These are phyloP conservation scores for Thermoascus crustaceus DNA, from an alignment of 2,329 filamentous ascomycete species.

Conservation along the genomic window DNA sequence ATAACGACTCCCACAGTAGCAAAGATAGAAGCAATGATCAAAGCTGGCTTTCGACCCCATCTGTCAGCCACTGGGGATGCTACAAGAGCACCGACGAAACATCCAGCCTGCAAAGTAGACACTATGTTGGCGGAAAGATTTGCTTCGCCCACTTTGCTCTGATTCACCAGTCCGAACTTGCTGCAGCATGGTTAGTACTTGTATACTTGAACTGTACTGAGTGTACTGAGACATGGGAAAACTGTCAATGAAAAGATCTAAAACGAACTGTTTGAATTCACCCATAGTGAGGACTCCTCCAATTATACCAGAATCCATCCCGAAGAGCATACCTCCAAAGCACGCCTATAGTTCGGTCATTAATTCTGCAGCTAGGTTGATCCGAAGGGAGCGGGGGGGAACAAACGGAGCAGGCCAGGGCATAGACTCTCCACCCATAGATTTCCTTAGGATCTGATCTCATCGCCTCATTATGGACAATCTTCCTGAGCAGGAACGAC, in stretches of 20 bases:
- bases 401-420: constrained; percentile 51
- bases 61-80: constrained; percentile 38
- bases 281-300: constrained; percentile 57
- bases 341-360: constrained; percentile 39
- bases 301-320: constrained; percentile 59
- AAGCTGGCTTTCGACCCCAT: constrained; percentile 47
- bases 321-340: constrained; percentile 63
- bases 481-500: constrained; percentile 42
- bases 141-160: constrained; percentile 1
- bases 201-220: neutral
- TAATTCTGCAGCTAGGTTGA: constrained; percentile 1
- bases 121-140: constrained; percentile 40
- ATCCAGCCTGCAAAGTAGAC: constrained; percentile 62
- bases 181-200: constrained; percentile 26
- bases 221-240: too few relatives aligned
- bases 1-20: constrained; percentile 56
- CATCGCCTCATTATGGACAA: constrained; percentile 65
- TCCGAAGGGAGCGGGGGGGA: neutral
- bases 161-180: constrained; percentile 43
- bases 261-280: constrained; percentile 46
- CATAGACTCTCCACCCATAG: constrained; percentile 62
- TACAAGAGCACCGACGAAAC: constrained; percentile 37
- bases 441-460: constrained; percentile 58
- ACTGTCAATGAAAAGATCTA: too few relatives aligned
- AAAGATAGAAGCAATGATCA: constrained; percentile 51